Evolutionary conservation across 306 rosid species (phyloP).

Genomic region (Urtica urens): DNA sequence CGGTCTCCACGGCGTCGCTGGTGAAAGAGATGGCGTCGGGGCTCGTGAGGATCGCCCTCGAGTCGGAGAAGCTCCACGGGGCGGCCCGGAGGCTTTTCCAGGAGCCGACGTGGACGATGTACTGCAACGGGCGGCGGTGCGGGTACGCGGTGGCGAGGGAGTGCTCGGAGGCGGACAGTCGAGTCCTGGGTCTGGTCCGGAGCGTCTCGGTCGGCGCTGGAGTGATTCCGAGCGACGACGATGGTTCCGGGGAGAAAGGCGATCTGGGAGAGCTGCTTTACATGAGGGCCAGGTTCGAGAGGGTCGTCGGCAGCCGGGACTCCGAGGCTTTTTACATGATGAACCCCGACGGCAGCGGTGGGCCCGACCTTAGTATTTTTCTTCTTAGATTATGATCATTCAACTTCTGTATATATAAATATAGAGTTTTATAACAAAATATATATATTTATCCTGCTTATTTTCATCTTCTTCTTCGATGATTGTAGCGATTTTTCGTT

Average conservation of each 20-base stretch:
- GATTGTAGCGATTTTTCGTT: no score
- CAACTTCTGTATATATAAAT: background rate
- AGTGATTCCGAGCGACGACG: constrained; percentile 60
- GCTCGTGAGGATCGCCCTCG: constrained; percentile 74
- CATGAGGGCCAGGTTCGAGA: constrained; percentile 85
- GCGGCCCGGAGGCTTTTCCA: constrained; percentile 36
- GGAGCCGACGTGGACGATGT: constrained; percentile 76
- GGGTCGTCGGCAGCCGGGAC: constrained; percentile 94
- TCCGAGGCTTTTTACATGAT: constrained; percentile 94
- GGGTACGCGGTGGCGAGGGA: constrained; percentile 56
- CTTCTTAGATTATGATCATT: constrained; percentile 48
- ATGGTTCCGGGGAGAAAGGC: constrained; percentile 17
- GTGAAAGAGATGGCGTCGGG: constrained; percentile 93
- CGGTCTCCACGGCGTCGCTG: constrained; percentile 65
- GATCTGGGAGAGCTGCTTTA: constrained; percentile 74
- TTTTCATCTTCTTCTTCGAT: no score
- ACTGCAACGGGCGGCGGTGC: constrained; percentile 70
- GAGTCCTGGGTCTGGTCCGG: constrained; percentile 53
- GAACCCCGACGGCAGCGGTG: constrained; percentile 85
- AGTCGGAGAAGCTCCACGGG: constrained; percentile 38
- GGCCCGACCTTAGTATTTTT: constrained; percentile 90
- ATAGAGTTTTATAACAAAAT: no score
- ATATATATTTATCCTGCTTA: no score
- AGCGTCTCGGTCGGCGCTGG: constrained; percentile 91
- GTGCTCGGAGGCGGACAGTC: constrained; percentile 58